Conservation (phyloP, 768 basidiomycete species). For the Amanita brunnescens region DNA sequence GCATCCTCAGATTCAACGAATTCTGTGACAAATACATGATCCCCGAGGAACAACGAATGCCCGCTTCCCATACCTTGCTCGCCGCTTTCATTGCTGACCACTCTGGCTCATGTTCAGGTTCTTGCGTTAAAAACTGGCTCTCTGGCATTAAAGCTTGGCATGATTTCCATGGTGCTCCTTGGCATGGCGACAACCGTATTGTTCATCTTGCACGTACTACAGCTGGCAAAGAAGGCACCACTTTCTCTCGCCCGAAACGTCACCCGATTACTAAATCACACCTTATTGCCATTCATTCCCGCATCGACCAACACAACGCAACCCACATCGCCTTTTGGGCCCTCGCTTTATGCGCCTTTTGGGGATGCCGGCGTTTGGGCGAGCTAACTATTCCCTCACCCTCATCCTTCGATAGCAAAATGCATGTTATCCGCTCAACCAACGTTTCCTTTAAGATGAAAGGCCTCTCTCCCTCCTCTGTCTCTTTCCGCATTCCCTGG, state of each 20-base stretch:
- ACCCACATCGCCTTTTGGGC: constrained; percentile 19
- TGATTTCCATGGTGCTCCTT: constrained; percentile 19
- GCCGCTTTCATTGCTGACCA: constrained; percentile 14
- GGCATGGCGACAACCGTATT: constrained; percentile 16
- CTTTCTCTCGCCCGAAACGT: constrained; percentile 7
- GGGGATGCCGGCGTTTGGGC: constrained; percentile 13
- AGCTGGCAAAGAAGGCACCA: constrained; percentile 10
- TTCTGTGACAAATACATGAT: constrained; percentile 24
- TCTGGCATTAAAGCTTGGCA: constrained; percentile 24
- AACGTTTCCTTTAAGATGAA: neutral
- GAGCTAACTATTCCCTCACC: constrained; percentile 8
- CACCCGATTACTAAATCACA: constrained; percentile 24
- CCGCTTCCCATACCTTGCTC: constrained; percentile 19
- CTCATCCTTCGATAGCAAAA: constrained; percentile 3
- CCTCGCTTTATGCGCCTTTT: constrained; percentile 16
- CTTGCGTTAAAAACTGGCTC: constrained; percentile 18
- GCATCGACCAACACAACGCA: constrained; percentile 11
- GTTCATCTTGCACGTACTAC: constrained; percentile 9
- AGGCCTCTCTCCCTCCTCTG: neutral
- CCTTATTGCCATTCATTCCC: constrained; percentile 12
- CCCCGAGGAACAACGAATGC: constrained; percentile 19
- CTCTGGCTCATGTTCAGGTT: constrained; percentile 3
- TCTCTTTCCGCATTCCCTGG: constrained; percentile 19
- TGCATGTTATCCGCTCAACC: constrained; percentile 1
- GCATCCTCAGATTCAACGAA: constrained; percentile 23